These are phyloP conservation scores for Candida nanaspora DNA, from an alignment of 805 yeast species.

Conservation along the genomic window DNA sequence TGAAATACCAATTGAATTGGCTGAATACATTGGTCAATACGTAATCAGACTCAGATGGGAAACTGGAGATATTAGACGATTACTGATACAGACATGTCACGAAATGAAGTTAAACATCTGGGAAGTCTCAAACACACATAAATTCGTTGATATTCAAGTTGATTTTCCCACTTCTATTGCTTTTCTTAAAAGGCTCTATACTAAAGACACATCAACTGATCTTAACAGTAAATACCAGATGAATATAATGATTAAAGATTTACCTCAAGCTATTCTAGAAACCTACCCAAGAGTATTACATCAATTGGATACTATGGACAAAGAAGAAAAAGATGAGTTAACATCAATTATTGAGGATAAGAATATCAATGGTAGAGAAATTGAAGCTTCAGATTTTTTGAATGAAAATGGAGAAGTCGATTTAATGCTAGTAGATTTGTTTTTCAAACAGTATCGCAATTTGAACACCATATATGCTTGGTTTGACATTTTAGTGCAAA, in stretches of 20 bases:
- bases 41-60: constrained; percentile 37
- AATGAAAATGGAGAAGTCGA: constrained; percentile 2
- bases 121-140: constrained; percentile 35
- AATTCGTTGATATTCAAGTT: constrained; percentile 41
- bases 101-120: constrained; percentile 31
- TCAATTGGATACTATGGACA: background rate
- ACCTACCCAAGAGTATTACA: constrained; percentile 34
- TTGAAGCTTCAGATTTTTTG: background rate
- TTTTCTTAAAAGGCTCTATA: constrained; percentile 8
- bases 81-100: constrained; percentile 16
- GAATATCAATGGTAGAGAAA: constrained; percentile 1
- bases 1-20: constrained; percentile 33
- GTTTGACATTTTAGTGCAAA: constrained; percentile 52
- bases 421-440: constrained; percentile 35
- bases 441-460: constrained; percentile 66
- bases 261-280: constrained; percentile 50
- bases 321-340: background rate
- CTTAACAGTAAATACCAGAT: constrained; percentile 11
- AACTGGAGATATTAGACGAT: constrained; percentile 11
- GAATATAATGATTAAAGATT: constrained; percentile 44
- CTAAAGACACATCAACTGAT: background rate
- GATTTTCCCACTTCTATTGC: constrained; percentile 13
- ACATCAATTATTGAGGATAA: constrained; percentile 1
- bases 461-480: constrained; percentile 64
- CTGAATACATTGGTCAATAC: constrained; percentile 32